Base-by-base conservation (phyloP, 2,329 filamentous ascomycete genomes). In the Neonectria faginata region DNA sequence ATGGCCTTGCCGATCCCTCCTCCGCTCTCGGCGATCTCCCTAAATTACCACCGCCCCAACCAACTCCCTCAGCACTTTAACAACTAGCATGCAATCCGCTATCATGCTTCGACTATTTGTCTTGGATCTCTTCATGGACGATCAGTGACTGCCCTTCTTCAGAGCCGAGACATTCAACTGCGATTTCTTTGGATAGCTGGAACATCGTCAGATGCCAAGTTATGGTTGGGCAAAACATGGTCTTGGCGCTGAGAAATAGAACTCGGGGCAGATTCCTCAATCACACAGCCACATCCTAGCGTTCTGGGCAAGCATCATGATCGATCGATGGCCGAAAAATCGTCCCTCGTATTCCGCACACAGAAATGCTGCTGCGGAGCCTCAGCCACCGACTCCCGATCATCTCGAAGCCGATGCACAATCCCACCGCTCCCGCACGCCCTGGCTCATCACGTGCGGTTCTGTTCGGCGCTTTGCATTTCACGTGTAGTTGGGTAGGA, bases 1-100 rank as follows among this genome's bases (percentile, higher is more conserved):
- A 20, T 7, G 45, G 45, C 22, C 20, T 39, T 57, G 57, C 45
- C 57, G 47, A 59, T 59, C 57, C 3, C 25, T 33, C n/a, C 22
- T 54, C 48, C 53, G 57, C 57, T 54, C 18, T 47, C 27, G 14
- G 57, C 22, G 12, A 60, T 50, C 47, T 60, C 45, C 39, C 51
- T 33, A 33, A 45, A 44, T 6, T 11, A 36, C 25, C 36, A 25
- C 39, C 22, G 25, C 25, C 25, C 25, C 5, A 25, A 48, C 29
- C 27, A 27, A 3, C 27, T 25, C 25, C 25, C 25, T 25, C 25
- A 25, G 25, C 5, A 25, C 25, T 25, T 5, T 25, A 16, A 25
- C 22, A 48, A 18, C 48, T 25, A 48, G 57, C 44, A 52, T 59
- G 25, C 29, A 29, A 29, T 29, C 8, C 36, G 33, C 12, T 3